Percentiles rank a stretch among this genome's conserved stretches.
phyloP scores from a whole-genome alignment of 2,329 filamentous ascomycete species.

The Aspergillus pseudoterreus region DNA sequence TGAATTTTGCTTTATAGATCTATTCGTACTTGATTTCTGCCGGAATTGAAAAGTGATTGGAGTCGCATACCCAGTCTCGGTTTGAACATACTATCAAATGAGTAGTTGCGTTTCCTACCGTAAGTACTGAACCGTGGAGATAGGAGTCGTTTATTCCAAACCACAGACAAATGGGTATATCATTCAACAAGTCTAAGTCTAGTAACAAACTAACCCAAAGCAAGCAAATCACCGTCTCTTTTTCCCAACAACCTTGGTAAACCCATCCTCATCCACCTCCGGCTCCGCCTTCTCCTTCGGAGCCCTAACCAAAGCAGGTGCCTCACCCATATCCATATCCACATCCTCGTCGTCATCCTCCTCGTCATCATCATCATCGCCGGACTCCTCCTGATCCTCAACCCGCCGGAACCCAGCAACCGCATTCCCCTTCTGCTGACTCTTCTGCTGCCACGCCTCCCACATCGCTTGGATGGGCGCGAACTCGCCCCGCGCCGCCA shows the following conservation, averaged over 20 bases:
- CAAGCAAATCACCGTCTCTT: constrained; percentile 50
- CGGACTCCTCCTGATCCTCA: constrained; percentile 48
- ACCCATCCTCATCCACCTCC: constrained; percentile 76
- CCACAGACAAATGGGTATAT: not conserved
- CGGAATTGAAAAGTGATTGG: constrained; percentile 19
- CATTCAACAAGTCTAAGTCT: not conserved
- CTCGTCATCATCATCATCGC: constrained; percentile 57
- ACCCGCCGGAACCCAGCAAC: constrained; percentile 33
- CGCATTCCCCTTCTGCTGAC: constrained; percentile 32
- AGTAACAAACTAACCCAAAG: not conserved
- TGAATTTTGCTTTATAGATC: constrained; percentile 18
- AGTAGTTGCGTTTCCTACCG: not conserved
- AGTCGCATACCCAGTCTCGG: not conserved
- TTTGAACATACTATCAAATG: not conserved
- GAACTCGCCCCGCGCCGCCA: constrained; percentile 64
- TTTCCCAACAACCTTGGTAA: constrained; percentile 69
- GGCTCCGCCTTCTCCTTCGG: constrained; percentile 64
- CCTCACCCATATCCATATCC: constrained; percentile 66
- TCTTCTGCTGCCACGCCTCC: constrained; percentile 38
- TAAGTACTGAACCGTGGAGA: not conserved
- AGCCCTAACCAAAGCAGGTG: constrained; percentile 56
- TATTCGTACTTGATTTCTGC: constrained; percentile 14
- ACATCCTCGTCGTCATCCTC: constrained; percentile 60
- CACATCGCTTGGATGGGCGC: constrained; percentile 62
- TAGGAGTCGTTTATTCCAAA: not conserved